Percentiles rank a stretch among this genome's conserved stretches.
phyloP scores from a whole-genome alignment of 257 asterid species.

The Agastache rugosa region DNA sequence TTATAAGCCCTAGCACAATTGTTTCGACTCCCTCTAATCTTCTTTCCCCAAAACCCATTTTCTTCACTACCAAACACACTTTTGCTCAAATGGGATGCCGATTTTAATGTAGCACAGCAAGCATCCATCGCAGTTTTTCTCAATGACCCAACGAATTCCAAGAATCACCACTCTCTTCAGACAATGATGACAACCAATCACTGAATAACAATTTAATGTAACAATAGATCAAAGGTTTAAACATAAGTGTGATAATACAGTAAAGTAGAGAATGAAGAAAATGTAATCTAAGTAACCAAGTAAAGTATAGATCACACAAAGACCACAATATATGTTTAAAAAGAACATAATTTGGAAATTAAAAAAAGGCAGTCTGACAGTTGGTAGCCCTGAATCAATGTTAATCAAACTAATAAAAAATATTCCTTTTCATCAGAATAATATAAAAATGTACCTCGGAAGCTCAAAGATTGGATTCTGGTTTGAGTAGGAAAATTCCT shows the following conservation, averaged over 20 bases:
- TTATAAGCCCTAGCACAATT: constrained; percentile 42
- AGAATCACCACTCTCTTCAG: constrained; percentile 32
- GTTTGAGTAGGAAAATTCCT: too few species aligned
- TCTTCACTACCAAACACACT: constrained; percentile 50
- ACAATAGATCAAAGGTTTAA: constrained; percentile 30
- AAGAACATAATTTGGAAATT: neutral
- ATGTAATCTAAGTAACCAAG: constrained; percentile 62
- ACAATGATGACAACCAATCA: constrained; percentile 18
- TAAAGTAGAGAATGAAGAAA: constrained; percentile 36
- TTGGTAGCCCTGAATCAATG: constrained; percentile 42
- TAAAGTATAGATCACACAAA: constrained; percentile 73
- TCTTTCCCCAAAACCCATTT: constrained; percentile 67
- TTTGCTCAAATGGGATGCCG: constrained; percentile 52
- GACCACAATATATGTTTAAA: constrained; percentile 26
- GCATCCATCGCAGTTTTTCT: constrained; percentile 58
- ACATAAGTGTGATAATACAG: constrained; percentile 30
- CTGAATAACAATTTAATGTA: constrained; percentile 17
- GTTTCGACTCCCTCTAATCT: constrained; percentile 52
- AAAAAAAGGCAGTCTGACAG: constrained; percentile 35
- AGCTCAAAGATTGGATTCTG: neutral
- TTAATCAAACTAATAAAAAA: constrained; percentile 28
- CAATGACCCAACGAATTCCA: constrained; percentile 38
- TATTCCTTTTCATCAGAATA: constrained; percentile 8
- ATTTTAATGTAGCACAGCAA: constrained; percentile 59
- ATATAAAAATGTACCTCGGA: constrained; percentile 40